These are phyloP conservation scores for Pleurotus cornucopiae DNA, from an alignment of 768 basidiomycete species.

Conservation along the genomic window DNA sequence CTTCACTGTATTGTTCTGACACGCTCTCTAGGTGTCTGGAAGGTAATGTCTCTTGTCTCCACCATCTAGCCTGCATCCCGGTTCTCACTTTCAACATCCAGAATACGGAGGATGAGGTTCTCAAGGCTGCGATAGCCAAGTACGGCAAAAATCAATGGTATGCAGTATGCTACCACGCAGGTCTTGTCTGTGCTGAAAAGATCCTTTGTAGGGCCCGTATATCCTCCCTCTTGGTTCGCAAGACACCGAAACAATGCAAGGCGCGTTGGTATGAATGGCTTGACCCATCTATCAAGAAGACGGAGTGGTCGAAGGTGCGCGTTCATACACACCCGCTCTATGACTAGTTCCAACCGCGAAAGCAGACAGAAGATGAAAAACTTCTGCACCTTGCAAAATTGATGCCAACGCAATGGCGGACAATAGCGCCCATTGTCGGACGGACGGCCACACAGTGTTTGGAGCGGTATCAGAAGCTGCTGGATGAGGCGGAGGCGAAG, in stretches of 20 bases:
- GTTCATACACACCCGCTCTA: conserved; percentile 1
- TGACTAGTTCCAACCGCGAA: not conserved
- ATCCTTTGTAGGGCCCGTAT: conserved; percentile 80
- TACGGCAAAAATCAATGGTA: conserved; percentile 96
- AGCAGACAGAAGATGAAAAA: conserved; percentile 95
- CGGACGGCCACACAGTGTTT: conserved; percentile 97
- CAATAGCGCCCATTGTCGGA: conserved; percentile 97
- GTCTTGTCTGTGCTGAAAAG: conserved; percentile 2
- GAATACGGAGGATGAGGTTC: conserved; percentile 97
- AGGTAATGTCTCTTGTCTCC: conserved; percentile 38
- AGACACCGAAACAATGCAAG: conserved; percentile 99
- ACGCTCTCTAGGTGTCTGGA: conserved; percentile 63
- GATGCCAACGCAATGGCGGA: conserved; percentile 99
- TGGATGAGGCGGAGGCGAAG: conserved; percentile 96
- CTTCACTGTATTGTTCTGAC: conserved; percentile 8
- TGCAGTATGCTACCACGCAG: conserved; percentile 10
- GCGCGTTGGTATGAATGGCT: conserved; percentile 99
- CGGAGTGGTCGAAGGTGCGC: conserved; percentile 96
- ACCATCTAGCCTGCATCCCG: conserved; percentile 7
- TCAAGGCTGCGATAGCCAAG: conserved; percentile 98
- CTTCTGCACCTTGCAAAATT: conserved; percentile 95
- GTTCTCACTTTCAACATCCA: conserved; percentile 23
- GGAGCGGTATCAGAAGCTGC: conserved; percentile 95
- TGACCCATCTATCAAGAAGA: conserved; percentile 99
- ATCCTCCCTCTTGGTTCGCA: conserved; percentile 93